Conservation (phyloP, 306 rosid species). For the Trifolium fragiferum region DNA sequence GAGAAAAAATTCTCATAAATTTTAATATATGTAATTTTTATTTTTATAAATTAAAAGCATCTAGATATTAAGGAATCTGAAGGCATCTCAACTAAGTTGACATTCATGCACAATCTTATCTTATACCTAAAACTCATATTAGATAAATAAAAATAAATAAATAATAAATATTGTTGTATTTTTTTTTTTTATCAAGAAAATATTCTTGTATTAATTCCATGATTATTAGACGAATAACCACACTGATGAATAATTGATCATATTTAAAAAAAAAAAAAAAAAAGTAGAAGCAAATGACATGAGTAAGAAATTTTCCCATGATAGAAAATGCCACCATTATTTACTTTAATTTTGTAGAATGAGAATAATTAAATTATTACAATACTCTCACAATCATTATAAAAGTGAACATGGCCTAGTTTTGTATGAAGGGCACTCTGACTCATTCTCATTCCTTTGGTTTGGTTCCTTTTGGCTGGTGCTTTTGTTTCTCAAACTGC, state of each 20-base stretch:
- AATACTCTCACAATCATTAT: constrained; percentile 5
- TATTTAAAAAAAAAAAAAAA: no score
- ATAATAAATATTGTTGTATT: no score
- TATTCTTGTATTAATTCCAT: no score
- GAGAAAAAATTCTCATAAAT: background rate
- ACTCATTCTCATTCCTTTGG: background rate
- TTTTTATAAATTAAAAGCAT: no score
- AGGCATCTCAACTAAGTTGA: no score
- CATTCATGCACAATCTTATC: no score
- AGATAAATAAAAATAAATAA: no score
- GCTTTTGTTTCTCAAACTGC: constrained; percentile 33
- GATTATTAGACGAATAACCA: background rate
- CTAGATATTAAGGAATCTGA: no score
- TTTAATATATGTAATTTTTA: no score
- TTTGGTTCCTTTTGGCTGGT: constrained; percentile 4
- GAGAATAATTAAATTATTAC: background rate
- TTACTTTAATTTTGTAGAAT: background rate
- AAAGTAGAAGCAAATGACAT: background rate
- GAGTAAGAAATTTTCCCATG: background rate
- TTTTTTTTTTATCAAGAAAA: no score
- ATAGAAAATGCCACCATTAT: constrained; percentile 17
- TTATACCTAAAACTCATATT: no score
- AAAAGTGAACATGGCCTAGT: constrained; percentile 10
- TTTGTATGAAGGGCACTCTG: background rate
- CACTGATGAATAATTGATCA: background rate